A percentile compares a stretch with the other conserved stretches of the same genome.
Conservation (phyloP, 78 protist species). For the Chrysochromulina parva region DNA sequence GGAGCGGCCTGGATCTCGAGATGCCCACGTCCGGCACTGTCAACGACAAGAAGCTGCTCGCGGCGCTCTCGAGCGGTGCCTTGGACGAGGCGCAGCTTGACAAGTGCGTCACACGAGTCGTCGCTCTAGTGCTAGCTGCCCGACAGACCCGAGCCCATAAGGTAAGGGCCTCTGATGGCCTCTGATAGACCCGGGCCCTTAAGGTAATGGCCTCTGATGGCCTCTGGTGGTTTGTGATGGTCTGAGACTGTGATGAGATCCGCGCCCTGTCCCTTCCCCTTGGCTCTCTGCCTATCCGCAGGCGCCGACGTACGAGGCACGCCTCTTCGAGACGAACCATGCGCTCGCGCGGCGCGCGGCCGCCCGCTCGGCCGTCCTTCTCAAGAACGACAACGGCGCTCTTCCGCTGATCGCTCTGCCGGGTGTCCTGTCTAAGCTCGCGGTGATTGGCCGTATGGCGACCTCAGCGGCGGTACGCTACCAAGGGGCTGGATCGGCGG, state of each 20-base stretch:
- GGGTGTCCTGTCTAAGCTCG: too few relatives aligned
- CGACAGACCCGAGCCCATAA: too few relatives aligned
- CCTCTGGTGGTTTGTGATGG: too few relatives aligned
- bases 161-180: too few relatives aligned
- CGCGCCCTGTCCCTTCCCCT: too few relatives aligned
- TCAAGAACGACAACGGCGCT: constrained; percentile 36
- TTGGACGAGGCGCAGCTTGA: neutral
- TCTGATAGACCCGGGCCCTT: too few relatives aligned
- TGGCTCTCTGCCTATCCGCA: too few relatives aligned
- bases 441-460: too few relatives aligned
- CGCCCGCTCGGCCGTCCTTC: constrained; percentile 29
- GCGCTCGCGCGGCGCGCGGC: constrained; percentile 28
- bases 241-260: too few relatives aligned
- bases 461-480: neutral
- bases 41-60: neutral
- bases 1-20: neutral
- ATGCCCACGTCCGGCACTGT: neutral
- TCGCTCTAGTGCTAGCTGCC: neutral
- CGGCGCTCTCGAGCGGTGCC: neutral
- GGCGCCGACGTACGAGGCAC: too few relatives aligned
- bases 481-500: neutral
- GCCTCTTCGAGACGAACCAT: neutral
- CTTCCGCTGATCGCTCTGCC: too few relatives aligned
- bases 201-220: too few relatives aligned
- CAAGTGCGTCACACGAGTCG: neutral